Evolutionary conservation across 805 yeast species (phyloP).

Genomic region (Diddensiella transvaalensis): DNA sequence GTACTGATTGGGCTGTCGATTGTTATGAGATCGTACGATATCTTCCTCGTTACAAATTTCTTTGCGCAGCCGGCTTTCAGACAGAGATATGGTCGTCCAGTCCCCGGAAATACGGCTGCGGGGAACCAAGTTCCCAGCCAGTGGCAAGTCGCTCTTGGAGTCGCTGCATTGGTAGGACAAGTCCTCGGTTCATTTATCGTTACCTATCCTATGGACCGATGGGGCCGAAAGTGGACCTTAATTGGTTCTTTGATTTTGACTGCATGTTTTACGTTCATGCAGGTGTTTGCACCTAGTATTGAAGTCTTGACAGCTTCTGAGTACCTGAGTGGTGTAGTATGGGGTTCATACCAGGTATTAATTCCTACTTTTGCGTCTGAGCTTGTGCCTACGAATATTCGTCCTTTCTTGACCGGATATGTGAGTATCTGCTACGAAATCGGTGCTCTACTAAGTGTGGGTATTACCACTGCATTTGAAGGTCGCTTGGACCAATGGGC

Average conservation of each 20-base stretch:
- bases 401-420: constrained; percentile 49
- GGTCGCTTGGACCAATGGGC: constrained; percentile 35
- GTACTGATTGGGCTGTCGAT: constrained; percentile 34
- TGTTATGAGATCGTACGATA: constrained; percentile 49
- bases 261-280: constrained; percentile 47
- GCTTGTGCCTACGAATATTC: constrained; percentile 48
- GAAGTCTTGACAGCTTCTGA: constrained; percentile 39
- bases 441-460: constrained; percentile 55
- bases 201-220: constrained; percentile 43
- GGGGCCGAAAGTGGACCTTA: constrained; percentile 46
- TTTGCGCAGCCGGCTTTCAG: constrained; percentile 45
- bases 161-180: constrained; percentile 38
- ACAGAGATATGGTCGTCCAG: constrained; percentile 39
- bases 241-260: constrained; percentile 35
- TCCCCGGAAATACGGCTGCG: constrained; percentile 6
- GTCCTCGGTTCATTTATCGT: constrained; percentile 45
- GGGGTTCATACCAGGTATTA: constrained; percentile 52
- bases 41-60: constrained; percentile 39
- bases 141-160: constrained; percentile 29
- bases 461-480: constrained; percentile 43
- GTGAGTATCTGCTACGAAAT: constrained; percentile 52
- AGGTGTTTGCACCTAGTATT: constrained; percentile 42
- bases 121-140: constrained; percentile 21
- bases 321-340: constrained; percentile 39
- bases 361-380: constrained; percentile 53